phyloP scores from a whole-genome alignment of 2,329 filamentous ascomycete genomes.

The Decorospora gaudefroyi region DNA sequence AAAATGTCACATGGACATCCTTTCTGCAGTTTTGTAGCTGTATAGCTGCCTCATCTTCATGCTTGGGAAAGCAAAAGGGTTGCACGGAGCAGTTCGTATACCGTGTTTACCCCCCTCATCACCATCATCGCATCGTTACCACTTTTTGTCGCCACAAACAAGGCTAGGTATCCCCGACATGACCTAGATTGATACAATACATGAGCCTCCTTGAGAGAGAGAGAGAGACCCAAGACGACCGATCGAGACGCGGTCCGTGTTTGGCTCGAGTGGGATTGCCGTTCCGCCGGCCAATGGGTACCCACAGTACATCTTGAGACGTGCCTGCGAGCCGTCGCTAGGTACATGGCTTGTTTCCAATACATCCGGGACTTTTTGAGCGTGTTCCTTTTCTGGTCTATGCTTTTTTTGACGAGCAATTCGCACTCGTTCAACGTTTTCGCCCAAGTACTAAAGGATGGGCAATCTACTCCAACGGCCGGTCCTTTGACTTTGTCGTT shows the following conservation, averaged over 20 bases:
- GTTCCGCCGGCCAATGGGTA: slow-evolving; percentile 40
- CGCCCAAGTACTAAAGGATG: slow-evolving; percentile 46
- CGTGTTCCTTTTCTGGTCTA: slow-evolving; percentile 32
- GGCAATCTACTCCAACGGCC: slow-evolving; percentile 38
- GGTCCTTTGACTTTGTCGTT: slow-evolving; percentile 19
- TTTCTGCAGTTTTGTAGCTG: too few species aligned
- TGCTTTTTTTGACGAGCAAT: slow-evolving; percentile 38
- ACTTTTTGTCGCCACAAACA: slow-evolving; percentile 40
- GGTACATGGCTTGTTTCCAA: slow-evolving; percentile 45
- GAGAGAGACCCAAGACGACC: slow-evolving; percentile 19
- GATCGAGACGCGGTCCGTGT: slow-evolving; percentile 32
- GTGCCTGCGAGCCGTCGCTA: slow-evolving; percentile 41
- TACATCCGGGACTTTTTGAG: slow-evolving; percentile 48
- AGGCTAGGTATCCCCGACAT: slow-evolving; percentile 29
- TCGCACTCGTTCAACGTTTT: slow-evolving; percentile 22
- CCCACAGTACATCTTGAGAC: slow-evolving; percentile 34
- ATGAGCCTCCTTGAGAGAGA: slow-evolving; percentile 37
- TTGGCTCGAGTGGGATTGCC: slow-evolving; percentile 43
- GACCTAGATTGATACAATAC: slow-evolving; percentile 39
- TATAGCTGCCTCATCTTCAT: too few species aligned
- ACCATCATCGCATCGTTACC: too few species aligned
- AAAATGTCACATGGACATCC: too few species aligned
- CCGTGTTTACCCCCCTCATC: too few species aligned
- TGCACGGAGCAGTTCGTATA: too few species aligned
- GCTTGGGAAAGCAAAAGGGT: too few species aligned